Evolutionary conservation across 495 filamentous ascomycete genomes (phyloP), one percentile per base, ranked within the genome.

Genomic region (Penicillium crystallinum): DNA sequence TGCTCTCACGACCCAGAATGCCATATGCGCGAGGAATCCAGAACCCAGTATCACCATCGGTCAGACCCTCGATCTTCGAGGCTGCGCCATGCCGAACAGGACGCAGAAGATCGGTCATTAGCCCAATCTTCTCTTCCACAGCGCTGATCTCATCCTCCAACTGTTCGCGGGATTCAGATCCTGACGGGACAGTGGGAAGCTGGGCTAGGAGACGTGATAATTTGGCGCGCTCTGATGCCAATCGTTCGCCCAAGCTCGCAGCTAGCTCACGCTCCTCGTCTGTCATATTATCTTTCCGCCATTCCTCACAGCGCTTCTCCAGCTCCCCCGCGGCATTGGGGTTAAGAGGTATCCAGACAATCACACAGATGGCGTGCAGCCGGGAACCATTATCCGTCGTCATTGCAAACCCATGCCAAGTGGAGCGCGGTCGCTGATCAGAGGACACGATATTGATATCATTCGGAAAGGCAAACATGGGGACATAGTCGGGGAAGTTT

Each of bases 371-470:
- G 23, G 90, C 93, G 62, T 98, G 91, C 17, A 97, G 77, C 59
- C 89, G 91, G 35, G 90, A 88, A 55, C 89, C 91, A 64, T 97
- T 93, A 30, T 86, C 85, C 36, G 85, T 88, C 4, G 93, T 98
- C 93, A 98, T 97, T 52, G 89, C 90, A 66, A 97, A 98, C 36
- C 93, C 93, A 75, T 98, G 93, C 93, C 93, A 98, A 18, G 92
- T 96, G 37, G 93, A 87, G 48, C 91, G 78, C 2, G 93, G 93
- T 54, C 90, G 80, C 63, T 97, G 91, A 62, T 98, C 93, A 2
- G 90, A 90, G 8, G 93, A 96, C 7, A 97, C 88, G 45, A 98
- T 92, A 50, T 90, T 89, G 59, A 98, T 89, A 69, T 98, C 93
- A 67, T 98, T 96, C 23, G 93, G 93, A 61, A 97, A 98, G 18